Conservation (phyloP, 345 rosid genomes). For the Firmiana major region DNA sequence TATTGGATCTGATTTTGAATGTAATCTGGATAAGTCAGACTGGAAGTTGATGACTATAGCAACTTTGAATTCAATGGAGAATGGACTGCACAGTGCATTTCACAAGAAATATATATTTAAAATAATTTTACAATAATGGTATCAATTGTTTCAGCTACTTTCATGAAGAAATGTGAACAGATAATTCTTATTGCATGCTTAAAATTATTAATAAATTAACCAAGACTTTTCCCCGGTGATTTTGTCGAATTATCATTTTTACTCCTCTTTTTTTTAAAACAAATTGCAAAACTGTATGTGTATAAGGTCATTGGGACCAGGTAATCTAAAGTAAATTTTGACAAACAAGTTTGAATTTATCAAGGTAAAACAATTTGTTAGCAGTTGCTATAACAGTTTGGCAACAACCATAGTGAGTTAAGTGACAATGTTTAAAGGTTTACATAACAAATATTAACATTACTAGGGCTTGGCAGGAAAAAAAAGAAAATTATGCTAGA, state of each 20-base stretch:
- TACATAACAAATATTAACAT: background rate
- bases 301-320: background rate
- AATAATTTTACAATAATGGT: background rate
- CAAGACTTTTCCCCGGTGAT: background rate
- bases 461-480: background rate
- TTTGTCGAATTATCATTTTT: background rate
- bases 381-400: background rate
- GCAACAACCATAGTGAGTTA: background rate
- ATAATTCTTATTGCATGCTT: background rate
- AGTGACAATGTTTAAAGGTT: background rate
- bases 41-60: conserved; percentile 61
- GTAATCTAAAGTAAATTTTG: background rate
- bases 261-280: background rate
- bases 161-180: background rate
- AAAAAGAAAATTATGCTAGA: background rate
- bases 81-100: conserved; percentile 49
- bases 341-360: background rate
- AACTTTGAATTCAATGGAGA: conserved; percentile 84
- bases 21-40: conserved; percentile 60
- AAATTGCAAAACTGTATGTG: background rate
- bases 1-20: conserved; percentile 70
- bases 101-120: background rate
- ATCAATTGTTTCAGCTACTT: background rate
- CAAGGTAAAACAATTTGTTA: background rate
- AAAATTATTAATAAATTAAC: background rate